Evolutionary conservation across 192 early-diverging fungal species (phyloP), one percentile per base, ranked within the genome.

Genomic region (Podila epigama): DNA sequence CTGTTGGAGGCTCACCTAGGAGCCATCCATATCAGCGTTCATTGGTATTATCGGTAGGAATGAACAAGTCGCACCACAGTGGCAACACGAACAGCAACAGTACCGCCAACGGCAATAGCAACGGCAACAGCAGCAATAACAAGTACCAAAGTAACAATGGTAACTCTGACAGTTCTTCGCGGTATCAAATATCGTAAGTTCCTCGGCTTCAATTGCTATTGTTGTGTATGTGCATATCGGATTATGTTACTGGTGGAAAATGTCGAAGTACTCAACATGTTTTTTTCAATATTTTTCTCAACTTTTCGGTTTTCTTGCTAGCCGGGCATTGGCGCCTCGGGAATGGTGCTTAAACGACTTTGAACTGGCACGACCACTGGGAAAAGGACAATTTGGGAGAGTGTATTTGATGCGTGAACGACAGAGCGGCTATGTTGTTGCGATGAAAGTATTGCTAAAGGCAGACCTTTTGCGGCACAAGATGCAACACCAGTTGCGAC

Each of bases 371-470:
- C 77, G 85, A 22, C 85, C 90, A 1, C 79, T 99, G 25, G 97
- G 97, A 57, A 93, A 93, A 68, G 97, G 97, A n/a, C 96, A 97
- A 62, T 99, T 98, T 86, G 97, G 97, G 0, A 86, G 92, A 28
- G 97, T 98, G 1, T 99, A 96, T 70, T 72, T 97, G 13, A 96
- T 96, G 6, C 86, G 93, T 40, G 97, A 98, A 70, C 94, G 92
- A 60, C 85, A 84, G 40, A 91, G 87, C 35, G 92, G 93, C 36
- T 97, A 89, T 73, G 87, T 99, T 15, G 92, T 96, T 25, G 97
- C 96, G 7, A 86, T 99, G 42, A 99, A 99, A 67, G 89, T 97
- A 15, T 60, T 99, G 51, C 91, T 91, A 60, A 99, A 98, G 83
- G 51, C 69, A 1, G 94, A 98, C 64, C 82, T 99, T 0, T 58